Base-by-base conservation (phyloP, 495 filamentous ascomycete genomes). In the Trichoderma asperelloides region DNA sequence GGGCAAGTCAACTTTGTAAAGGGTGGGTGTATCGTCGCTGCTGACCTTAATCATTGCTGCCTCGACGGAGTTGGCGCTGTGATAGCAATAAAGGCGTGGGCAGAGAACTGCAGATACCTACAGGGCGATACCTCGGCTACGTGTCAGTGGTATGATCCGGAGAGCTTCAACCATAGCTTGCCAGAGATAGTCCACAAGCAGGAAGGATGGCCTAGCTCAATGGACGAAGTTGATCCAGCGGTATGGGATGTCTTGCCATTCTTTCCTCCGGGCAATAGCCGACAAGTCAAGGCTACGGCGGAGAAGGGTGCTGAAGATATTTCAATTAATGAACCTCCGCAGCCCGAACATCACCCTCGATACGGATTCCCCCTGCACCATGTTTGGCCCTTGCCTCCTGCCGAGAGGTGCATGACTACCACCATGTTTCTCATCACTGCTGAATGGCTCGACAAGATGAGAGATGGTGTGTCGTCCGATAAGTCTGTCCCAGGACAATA, bases 11-110 rank as follows among this genome's bases (percentile, higher is more conserved):
- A 77, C 65, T 78, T 78, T 65, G 68, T 78, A 41, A 62, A 72
- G 30, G 76, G 76, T 25, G 75, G 70, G 74, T 63, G 85, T 70
- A 13, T 78, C 79, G 62, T 86, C 78, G 67, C 81, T 81, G 41
- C 74, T 76, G 67, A 80, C 75, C 49, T 87, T 82, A 73, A 84
- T 79, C 16, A 85, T 76, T 9, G 80, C 82, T 13, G 83, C 78
- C 37, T 85, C 77, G 75, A 78, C 57, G 76, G 72, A 28, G 39
- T 70, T 21, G 75, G 75, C 8, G 71, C 70, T 12, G 71, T 78
- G 65, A 65, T 74, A 8, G 71, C 72, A 18, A 41, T 78, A 16
- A 68, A 69, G 68, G 74, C 69, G 28, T 78, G 76, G 76, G 76
- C 76, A 9, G 74, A 74, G 57, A 64, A 67, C 67, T 78, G 75